Evolutionary conservation across 2,329 filamentous ascomycete genomes (phyloP).

Genomic region (Colletotrichum liaoningense): DNA sequence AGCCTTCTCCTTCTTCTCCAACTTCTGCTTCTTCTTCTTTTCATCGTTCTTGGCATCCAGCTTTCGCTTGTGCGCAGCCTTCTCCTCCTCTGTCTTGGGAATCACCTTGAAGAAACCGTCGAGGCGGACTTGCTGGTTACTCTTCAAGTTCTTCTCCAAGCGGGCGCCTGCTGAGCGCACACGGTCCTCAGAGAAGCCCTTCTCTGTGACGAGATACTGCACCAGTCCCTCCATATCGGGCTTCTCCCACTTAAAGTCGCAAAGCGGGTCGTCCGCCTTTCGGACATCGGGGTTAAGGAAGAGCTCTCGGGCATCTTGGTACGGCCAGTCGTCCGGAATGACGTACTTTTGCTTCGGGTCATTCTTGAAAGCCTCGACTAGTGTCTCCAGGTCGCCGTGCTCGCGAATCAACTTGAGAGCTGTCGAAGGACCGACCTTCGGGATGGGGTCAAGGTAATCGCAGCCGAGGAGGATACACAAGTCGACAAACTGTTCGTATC

Average conservation of each 20-base stretch:
- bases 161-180: slow-evolving; percentile 83
- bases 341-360: slow-evolving; percentile 83
- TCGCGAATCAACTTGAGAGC: slow-evolving; percentile 95
- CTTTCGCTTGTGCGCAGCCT: slow-evolving; percentile 89
- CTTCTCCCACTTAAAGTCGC: slow-evolving; percentile 98
- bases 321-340: slow-evolving; percentile 97
- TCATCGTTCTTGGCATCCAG: slow-evolving; percentile 91
- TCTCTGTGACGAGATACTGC: slow-evolving; percentile 90
- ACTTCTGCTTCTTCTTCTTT: slow-evolving; percentile 95
- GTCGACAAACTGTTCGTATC: slow-evolving; percentile 82
- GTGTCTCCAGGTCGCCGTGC: slow-evolving; percentile 86
- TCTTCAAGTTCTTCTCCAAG: slow-evolving; percentile 91
- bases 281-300: slow-evolving; percentile 94
- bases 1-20: slow-evolving; percentile 95
- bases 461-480: slow-evolving; percentile 97
- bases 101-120: slow-evolving; percentile 98
- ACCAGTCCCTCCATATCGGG: slow-evolving; percentile 92
- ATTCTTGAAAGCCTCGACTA: slow-evolving; percentile 83
- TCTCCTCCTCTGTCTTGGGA: slow-evolving; percentile 88
- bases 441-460: slow-evolving; percentile 96
- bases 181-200: slow-evolving; percentile 96
- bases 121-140: slow-evolving; percentile 87
- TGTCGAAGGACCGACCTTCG: slow-evolving; percentile 91
- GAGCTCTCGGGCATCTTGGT: slow-evolving; percentile 87
- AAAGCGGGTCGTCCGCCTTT: slow-evolving; percentile 83